A percentile compares a stretch with the other conserved stretches of the same genome.
Evolutionary conservation across 768 basidiomycete species (phyloP).

Genomic region (Mycena indigotica): DNA sequence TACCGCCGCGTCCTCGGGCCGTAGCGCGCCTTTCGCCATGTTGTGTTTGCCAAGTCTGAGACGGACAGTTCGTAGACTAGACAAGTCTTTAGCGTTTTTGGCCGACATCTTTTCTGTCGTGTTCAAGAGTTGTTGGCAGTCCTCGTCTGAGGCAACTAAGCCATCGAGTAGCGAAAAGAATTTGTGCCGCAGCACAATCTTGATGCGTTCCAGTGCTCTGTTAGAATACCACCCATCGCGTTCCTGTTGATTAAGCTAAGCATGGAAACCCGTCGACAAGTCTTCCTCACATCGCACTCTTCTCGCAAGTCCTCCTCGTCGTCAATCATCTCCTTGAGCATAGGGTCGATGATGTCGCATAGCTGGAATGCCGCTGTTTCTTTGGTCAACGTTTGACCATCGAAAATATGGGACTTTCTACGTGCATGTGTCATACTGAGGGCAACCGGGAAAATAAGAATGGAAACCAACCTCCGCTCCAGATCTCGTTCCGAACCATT

Average conservation of each 20-base stretch:
- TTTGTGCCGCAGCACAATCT: conserved; percentile 81
- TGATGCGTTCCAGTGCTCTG: conserved; percentile 79
- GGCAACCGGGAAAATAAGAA: conserved; percentile 4
- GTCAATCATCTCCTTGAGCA: conserved; percentile 80
- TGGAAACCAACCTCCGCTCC: conserved; percentile 45
- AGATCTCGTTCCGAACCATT: conserved; percentile 35
- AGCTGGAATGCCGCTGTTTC: conserved; percentile 94
- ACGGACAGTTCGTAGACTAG: conserved; percentile 49
- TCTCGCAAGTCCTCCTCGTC: conserved; percentile 70
- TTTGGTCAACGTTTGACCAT: conserved; percentile 76
- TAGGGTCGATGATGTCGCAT: conserved; percentile 86
- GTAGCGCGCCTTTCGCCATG: conserved; percentile 84
- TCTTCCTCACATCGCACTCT: conserved; percentile 75
- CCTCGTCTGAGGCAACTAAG: conserved; percentile 68
- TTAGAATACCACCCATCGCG: conserved; percentile 89
- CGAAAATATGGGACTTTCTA: conserved; percentile 83
- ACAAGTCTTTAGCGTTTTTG: conserved; percentile 34
- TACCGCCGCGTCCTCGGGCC: conserved; percentile 83
- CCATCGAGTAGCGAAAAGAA: conserved; percentile 79
- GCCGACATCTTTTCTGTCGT: conserved; percentile 40
- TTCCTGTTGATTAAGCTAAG: conserved; percentile 46
- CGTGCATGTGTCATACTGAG: background rate
- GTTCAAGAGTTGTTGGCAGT: conserved; percentile 66
- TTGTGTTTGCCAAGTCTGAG: conserved; percentile 76
- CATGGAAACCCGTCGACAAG: conserved; percentile 6